Evolutionary conservation across 257 asterid genomes (phyloP).

Genomic region (Ilex aquifolium): DNA sequence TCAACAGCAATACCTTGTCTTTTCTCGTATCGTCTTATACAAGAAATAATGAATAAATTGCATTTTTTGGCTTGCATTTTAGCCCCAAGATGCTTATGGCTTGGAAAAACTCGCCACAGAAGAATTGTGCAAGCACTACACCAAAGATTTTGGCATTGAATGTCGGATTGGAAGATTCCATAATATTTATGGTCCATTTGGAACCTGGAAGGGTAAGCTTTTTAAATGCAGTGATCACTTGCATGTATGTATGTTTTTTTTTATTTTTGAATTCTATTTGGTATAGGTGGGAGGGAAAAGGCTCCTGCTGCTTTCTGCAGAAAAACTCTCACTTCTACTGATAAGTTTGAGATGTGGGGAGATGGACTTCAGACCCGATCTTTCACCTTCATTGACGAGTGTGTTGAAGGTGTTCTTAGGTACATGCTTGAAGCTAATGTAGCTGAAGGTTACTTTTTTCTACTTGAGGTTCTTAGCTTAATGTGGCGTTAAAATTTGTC

Average conservation of each 20-base stretch:
- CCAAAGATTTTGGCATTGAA: conserved; percentile 83
- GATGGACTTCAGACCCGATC: conserved; percentile 41
- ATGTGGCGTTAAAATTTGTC: too few species aligned
- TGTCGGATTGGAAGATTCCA: conserved; percentile 92
- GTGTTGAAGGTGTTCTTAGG: conserved; percentile 43
- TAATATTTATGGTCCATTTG: conserved; percentile 89
- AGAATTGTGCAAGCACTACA: conserved; percentile 83
- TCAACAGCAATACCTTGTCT: background rate
- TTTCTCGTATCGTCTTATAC: too few species aligned
- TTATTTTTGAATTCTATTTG: background rate
- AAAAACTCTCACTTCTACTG: conserved; percentile 61
- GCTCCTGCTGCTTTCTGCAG: conserved; percentile 92
- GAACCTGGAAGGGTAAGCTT: conserved; percentile 85
- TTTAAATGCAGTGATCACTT: background rate
- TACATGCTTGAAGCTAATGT: too few species aligned
- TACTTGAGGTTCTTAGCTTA: too few species aligned
- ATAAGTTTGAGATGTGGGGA: conserved; percentile 80
- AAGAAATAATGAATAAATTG: background rate
- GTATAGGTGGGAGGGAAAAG: conserved; percentile 85
- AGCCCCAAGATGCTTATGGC: conserved; percentile 96
- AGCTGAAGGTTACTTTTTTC: too few species aligned
- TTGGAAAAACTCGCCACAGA: conserved; percentile 81
- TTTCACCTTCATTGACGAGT: conserved; percentile 40
- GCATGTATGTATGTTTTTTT: background rate
- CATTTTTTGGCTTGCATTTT: conserved; percentile 4